Percentiles rank a stretch among this genome's conserved stretches.
These are phyloP conservation scores for Obba rivulosa DNA, from an alignment of 768 basidiomycete species.

Conservation along the genomic window DNA sequence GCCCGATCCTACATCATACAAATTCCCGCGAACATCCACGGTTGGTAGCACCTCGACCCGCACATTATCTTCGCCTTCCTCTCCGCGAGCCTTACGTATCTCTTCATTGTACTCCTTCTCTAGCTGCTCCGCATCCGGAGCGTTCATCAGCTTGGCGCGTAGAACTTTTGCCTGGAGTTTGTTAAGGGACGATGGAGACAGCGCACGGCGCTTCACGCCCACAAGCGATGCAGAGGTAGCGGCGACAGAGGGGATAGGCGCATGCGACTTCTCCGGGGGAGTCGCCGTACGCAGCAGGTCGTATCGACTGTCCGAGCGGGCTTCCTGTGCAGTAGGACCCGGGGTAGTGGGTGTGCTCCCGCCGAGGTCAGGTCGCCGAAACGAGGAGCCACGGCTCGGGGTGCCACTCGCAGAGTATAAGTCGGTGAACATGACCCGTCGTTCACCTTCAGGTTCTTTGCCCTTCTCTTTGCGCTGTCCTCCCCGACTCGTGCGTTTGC, in stretches of 20 bases:
- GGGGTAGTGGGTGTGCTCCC: constrained; percentile 59
- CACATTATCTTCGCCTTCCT: constrained; percentile 39
- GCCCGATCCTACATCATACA: constrained; percentile 91
- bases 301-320: constrained; percentile 42
- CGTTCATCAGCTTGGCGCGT: constrained; percentile 81
- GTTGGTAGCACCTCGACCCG: constrained; percentile 86
- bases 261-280: constrained; percentile 57
- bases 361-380: constrained; percentile 69
- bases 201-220: constrained; percentile 34
- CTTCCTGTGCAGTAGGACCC: constrained; percentile 17
- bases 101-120: constrained; percentile 86
- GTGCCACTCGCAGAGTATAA: constrained; percentile 48
- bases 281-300: constrained; percentile 61
- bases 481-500: constrained; percentile 37
- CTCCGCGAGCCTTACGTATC: constrained; percentile 36
- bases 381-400: constrained; percentile 81
- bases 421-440: constrained; percentile 67
- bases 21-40: constrained; percentile 71
- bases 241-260: constrained; percentile 89
- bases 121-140: constrained; percentile 68
- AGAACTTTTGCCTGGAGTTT: constrained; percentile 90
- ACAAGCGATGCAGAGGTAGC: constrained; percentile 47
- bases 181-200: constrained; percentile 81
- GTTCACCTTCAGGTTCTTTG: constrained; percentile 32
- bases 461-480: constrained; percentile 32